phyloP scores from a whole-genome alignment of 2,329 filamentous ascomycete genomes.

The Xylaria sp. region DNA sequence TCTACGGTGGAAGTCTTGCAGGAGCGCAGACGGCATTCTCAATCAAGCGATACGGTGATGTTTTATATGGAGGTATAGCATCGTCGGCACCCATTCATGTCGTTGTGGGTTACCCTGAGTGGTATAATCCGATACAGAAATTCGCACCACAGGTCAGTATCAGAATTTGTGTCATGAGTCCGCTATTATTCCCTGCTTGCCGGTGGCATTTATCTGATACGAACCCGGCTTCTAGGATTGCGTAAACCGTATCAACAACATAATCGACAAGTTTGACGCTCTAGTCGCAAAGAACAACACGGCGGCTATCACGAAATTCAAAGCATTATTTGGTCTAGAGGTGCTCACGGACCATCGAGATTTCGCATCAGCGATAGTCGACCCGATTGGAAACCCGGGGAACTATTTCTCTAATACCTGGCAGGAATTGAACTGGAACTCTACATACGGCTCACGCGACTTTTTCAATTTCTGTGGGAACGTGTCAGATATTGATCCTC shows the following conservation, averaged over 20 bases:
- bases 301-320: slow-evolving; percentile 57
- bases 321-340: slow-evolving; percentile 60
- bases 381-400: slow-evolving; percentile 49
- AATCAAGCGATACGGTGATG: slow-evolving; percentile 57
- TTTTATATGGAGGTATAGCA: slow-evolving; percentile 62
- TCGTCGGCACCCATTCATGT: slow-evolving; percentile 57
- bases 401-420: slow-evolving; percentile 63
- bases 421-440: slow-evolving; percentile 64
- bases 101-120: slow-evolving; percentile 58
- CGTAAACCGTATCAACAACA: slow-evolving; percentile 59
- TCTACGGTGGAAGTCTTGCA: slow-evolving; percentile 49
- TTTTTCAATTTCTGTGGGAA: slow-evolving; percentile 65
- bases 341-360: slow-evolving; percentile 57
- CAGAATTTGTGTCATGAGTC: not conserved
- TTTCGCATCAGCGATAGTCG: slow-evolving; percentile 60
- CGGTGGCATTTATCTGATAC: slow-evolving; percentile 2
- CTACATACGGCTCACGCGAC: slow-evolving; percentile 54
- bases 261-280: slow-evolving; percentile 61
- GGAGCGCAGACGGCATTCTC: slow-evolving; percentile 54
- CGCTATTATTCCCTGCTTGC: not conserved
- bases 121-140: slow-evolving; percentile 62
- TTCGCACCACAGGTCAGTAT: slow-evolving; percentile 54
- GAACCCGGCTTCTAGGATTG: slow-evolving; percentile 51
- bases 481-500: slow-evolving; percentile 59
- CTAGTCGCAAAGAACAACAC: slow-evolving; percentile 57